Percentiles rank a stretch among this genome's conserved stretches.
Conservation (phyloP, 1,139 yeast species). For the Eremothecium gossypii region DNA sequence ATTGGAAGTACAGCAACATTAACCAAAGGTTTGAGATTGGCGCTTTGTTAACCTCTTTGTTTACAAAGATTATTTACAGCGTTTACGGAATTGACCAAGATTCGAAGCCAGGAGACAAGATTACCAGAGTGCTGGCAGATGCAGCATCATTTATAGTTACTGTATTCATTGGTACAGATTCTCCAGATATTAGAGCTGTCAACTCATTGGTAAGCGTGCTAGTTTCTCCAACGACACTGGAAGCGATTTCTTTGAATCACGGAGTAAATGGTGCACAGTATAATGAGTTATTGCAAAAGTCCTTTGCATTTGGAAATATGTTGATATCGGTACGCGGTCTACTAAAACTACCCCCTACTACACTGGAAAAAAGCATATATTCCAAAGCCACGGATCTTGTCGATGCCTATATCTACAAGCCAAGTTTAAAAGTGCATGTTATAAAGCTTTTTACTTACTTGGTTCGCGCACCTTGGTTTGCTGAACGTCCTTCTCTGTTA, state of each 20-base stretch:
- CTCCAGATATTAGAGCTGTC: slow-evolving; percentile 46
- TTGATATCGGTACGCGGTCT: slow-evolving; percentile 49
- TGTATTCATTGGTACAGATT: slow-evolving; percentile 47
- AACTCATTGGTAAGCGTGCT: slow-evolving; percentile 35
- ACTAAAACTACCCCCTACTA: slow-evolving; percentile 44
- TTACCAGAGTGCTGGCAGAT: slow-evolving; percentile 41
- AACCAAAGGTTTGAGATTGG: slow-evolving; percentile 60
- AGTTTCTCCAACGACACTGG: slow-evolving; percentile 35
- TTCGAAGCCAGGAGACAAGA: slow-evolving; percentile 34
- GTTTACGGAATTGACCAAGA: slow-evolving; percentile 50
- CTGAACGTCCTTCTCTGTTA: slow-evolving; percentile 62
- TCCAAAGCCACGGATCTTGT: slow-evolving; percentile 49
- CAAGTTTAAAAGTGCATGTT: slow-evolving; percentile 42
- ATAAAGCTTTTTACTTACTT: slow-evolving; percentile 53
- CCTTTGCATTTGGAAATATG: slow-evolving; percentile 35
- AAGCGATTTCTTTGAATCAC: slow-evolving; percentile 6
- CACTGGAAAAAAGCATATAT: slow-evolving; percentile 56
- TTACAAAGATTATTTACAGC: slow-evolving; percentile 45
- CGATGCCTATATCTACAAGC: slow-evolving; percentile 45
- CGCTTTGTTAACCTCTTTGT: slow-evolving; percentile 43
- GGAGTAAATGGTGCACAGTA: slow-evolving; percentile 15
- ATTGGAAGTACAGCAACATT: slow-evolving; percentile 54
- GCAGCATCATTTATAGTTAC: slow-evolving; percentile 44
- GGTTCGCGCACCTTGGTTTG: slow-evolving; percentile 52
- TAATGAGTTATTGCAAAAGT: slow-evolving; percentile 28